Evolutionary conservation across 2,329 filamentous ascomycete genomes (phyloP), one percentile per base, ranked within the genome.

Genomic region (Apiospora phragmitis): DNA sequence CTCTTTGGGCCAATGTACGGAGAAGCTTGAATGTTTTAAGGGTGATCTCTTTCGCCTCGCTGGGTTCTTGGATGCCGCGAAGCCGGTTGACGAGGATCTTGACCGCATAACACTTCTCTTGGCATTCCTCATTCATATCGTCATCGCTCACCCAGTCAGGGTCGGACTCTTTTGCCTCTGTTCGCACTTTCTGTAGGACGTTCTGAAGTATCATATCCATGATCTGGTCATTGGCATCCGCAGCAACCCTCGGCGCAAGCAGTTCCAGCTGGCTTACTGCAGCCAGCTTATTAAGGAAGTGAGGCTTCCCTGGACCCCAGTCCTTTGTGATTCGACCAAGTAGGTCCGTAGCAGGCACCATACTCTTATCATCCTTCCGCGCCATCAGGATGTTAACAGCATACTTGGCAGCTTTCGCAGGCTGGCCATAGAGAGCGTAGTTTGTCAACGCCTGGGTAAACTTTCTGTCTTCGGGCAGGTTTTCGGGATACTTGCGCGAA

Each of bases 341-440:
- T 14, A 99, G 87, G 75, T 97, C 94, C 69, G 92, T 94, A 9
- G 94, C 93, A 71, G 94, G 93, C 83, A 97, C 92, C 77, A 95
- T 82, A 74, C 87, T 92, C 80, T 94, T 96, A 75, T 95, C 90
- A 29, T 90, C 87, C 65, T 86, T 85, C 75, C 91, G 91, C 45
- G 93, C 91, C 81, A 97, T 90, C 69, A 99, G 86, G 74, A 99
- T 94, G 38, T 94, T 95, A 67, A 98, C 91, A 0, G 96, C 96
- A 82, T 98, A 94, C 81, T 99, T 99, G 29, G 95, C 94, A 11
- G 94, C 93, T 78, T 92, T 91, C 14, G 93, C 89, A 2, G 95
- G 95, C 32, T 88, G 88, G 29, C 95, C 95, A 77, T 93, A 93
- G 26, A 95, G 86, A 1, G 95, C 93, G 80, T 96, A 98, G 75